Base-by-base conservation (phyloP, 768 basidiomycete genomes). In the Ephemerocybe angulata region DNA sequence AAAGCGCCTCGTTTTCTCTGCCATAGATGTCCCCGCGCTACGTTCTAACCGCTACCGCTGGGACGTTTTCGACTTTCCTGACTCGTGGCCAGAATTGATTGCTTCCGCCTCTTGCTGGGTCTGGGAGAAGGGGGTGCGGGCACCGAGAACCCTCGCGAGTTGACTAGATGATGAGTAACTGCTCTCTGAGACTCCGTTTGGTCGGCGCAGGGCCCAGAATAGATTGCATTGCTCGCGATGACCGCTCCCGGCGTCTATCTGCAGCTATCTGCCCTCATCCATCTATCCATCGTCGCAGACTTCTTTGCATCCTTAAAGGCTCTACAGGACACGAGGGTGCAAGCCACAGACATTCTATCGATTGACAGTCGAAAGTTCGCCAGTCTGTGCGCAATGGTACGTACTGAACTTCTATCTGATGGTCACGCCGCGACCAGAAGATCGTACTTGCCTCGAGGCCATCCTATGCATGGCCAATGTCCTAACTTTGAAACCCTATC, bases 321-420 rank as follows among this genome's bases (percentile, higher is more conserved):
- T 35, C 8, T 35, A 35, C 33, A 8, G 8, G 33, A 35, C 33
- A 35, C 33, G 25, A 25, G 42, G 15, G 19, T 22, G 10, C 19
- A 21, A 24, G 15, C 13, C 42, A 21, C n/a, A n/a, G n/a, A n/a
- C n/a, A n/a, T n/a, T n/a, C n/a, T n/a, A 48, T 48, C 46, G 46
- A 48, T 48, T 48, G 28, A 15, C 46, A 48, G 17, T 48, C 46
- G 46, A 48, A 48, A 28, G 27, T 48, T 48, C 46, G 25, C 19
- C 24, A 19, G 25, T 13, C 21, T 35, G 17, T n/a, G n/a, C n/a
- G n/a, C n/a, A n/a, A 40, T 40, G 38, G 38, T 17, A 17, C 38
- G 42, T 21, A 25, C 19, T 44, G 42, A 25, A 24, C 25, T 48
- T 44, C 28, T 48, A 30, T 48, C 46, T 48, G 19, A 44, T 48